Evolutionary conservation across 1,139 yeast species (phyloP).

Genomic region (Candida tropicalis): DNA sequence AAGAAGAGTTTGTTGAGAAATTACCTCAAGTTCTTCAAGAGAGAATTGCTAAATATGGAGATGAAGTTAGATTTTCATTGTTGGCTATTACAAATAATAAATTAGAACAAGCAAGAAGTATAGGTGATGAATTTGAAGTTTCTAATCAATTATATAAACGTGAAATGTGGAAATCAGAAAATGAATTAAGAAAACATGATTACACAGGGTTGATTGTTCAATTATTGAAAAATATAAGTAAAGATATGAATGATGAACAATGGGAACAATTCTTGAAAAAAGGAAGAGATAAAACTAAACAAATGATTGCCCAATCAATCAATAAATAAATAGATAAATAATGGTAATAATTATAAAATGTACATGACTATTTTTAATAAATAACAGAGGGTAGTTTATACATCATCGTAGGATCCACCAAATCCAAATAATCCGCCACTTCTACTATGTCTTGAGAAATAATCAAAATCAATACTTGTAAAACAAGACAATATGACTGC

Average conservation of each 20-base stretch:
- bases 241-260: constrained; percentile 40
- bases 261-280: constrained; percentile 42
- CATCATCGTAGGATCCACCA: constrained; percentile 32
- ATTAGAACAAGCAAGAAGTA: constrained; percentile 35
- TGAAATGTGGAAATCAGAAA: constrained; percentile 42
- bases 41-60: constrained; percentile 50
- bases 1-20: constrained; percentile 46
- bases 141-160: constrained; percentile 37
- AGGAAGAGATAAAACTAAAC: constrained; percentile 29
- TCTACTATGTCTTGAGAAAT: constrained; percentile 85
- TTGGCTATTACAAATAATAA: constrained; percentile 58
- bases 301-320: constrained; percentile 13
- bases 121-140: constrained; percentile 39
- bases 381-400: too few species aligned
- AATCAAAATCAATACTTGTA: constrained; percentile 90
- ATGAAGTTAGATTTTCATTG: constrained; percentile 62
- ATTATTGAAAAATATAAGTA: constrained; percentile 44
- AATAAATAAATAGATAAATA: neutral
- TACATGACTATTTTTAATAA: too few species aligned
- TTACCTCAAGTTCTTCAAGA: constrained; percentile 47
- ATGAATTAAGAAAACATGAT: constrained; percentile 56
- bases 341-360: too few species aligned
- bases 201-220: constrained; percentile 55
- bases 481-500: constrained; percentile 87
- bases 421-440: constrained; percentile 44